A percentile compares a stretch with the other conserved stretches of the same genome.
These are phyloP conservation scores for Maudiozyma saulgeensis DNA, from an alignment of 805 yeast genomes.

Conservation along the genomic window DNA sequence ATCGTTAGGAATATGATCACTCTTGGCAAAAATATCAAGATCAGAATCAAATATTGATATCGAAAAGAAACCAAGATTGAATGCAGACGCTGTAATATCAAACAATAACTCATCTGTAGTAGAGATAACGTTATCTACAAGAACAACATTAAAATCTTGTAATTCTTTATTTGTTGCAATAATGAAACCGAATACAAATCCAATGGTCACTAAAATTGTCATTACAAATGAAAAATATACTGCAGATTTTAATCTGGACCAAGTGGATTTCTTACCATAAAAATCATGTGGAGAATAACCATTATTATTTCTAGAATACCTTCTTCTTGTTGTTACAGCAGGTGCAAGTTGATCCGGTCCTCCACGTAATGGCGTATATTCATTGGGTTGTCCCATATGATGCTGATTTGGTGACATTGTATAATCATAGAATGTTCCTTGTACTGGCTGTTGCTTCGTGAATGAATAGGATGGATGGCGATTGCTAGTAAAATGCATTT, in stretches of 20 bases:
- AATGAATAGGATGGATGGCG: background rate
- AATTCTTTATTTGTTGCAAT: constrained; percentile 82
- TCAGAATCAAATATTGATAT: constrained; percentile 57
- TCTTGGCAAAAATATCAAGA: constrained; percentile 76
- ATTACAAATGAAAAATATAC: constrained; percentile 30
- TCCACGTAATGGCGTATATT: constrained; percentile 16
- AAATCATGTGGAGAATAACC: constrained; percentile 44
- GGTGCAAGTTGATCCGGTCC: background rate
- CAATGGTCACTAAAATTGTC: constrained; percentile 49
- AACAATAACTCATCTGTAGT: constrained; percentile 80
- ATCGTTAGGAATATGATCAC: constrained; percentile 16
- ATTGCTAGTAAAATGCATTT: background rate
- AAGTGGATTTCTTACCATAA: constrained; percentile 25
- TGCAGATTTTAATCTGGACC: constrained; percentile 29
- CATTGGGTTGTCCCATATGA: constrained; percentile 7
- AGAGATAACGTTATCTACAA: constrained; percentile 63
- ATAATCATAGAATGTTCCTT: constrained; percentile 1
- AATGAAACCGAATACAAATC: constrained; percentile 75
- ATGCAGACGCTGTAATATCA: constrained; percentile 65
- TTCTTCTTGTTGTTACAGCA: constrained; percentile 5
- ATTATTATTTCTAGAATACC: constrained; percentile 11
- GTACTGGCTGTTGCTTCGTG: background rate
- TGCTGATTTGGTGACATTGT: background rate
- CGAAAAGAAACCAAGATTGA: constrained; percentile 79
- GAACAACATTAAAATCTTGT: constrained; percentile 49